Evolutionary conservation across 148 eudicot species (phyloP), one percentile per base, ranked within the genome.

Genomic region (Vaccinium corymbosum): DNA sequence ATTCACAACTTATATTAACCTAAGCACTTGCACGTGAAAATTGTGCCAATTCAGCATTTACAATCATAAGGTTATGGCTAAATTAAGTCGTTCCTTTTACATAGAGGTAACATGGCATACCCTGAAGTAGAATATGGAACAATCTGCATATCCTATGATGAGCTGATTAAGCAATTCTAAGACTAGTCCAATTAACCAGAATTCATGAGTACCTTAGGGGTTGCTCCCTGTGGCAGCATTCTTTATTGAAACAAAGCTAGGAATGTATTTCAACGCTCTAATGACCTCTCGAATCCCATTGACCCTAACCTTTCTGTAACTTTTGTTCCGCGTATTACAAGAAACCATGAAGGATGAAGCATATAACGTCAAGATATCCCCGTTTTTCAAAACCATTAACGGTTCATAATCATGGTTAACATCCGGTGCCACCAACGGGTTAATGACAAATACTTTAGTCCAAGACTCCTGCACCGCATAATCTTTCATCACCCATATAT

Each of bases 391-490:
- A 55, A 50, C 82, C 59, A 35, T 82, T 85, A 3, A 81, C 55
- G 2, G 80, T 50, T 77, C 3, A 50, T 77, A 77, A 14, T n/a
- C 2, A 2, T 15, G 13, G 3, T 3, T 8, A 1, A n/a, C 0
- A 0, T 0, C 9, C 17, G n/a, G 62, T 57, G 10, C 20, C 19
- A 25, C 35, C 16, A 5, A 10, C 6, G 92, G 90, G 84, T 85
- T 79, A 1, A 90, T 82, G 0, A 90, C 89, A 3, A 90, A 78
- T 68, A 82, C 81, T 74, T 83, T 52, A 0, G 84, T 82, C 92
- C 90, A 90, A 7, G 89, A 87, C 25, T 87, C 90, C 3, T 86
- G 19, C 15, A 85, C 87, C 0, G 86, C 90, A 52, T 90, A 89
- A 90, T 84, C 38, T 38, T 68, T 68, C 73, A 68, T 68, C 42